Base-by-base conservation (phyloP, 2,329 filamentous ascomycete genomes). In the Atkinsonella hypoxylon region DNA sequence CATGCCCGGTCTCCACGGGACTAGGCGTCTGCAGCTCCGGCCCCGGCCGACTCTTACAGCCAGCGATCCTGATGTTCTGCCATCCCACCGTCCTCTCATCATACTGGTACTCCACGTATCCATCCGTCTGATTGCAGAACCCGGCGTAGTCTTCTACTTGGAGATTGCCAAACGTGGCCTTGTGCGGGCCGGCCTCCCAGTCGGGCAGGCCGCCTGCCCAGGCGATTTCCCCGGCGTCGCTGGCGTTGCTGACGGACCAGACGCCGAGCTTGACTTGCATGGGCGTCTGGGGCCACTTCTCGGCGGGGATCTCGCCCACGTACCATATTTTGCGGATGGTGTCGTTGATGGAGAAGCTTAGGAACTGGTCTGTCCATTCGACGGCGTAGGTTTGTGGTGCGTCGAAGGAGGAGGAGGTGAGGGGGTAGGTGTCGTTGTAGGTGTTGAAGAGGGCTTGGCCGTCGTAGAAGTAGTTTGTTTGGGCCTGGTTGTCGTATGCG, bases 391-490 rank as follows among this genome's bases (percentile, higher is more conserved):
- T 85, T 69, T 86, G 81, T 58, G 72, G 75, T 26, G 59, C 59
- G 47, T 63, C 51, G 44, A 70, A 66, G 10, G 62, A 56, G 48
- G 70, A 66, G 48, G 64, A 64, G 43, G 58, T 49, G 44, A 82
- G 67, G 26, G 65, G 58, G 61, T 77, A 70, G 40, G 67, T 76
- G 45, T 72, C 69, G 57, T 76, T 72, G 59, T 72, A 76, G 38
- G 68, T 69, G 45, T 72, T 72, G 30, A 69, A 75, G 54, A 80
- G 70, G 41, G 77, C 78, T 62, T 62, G 53, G 51, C 82, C 83
- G 69, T 87, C 83, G 64, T 81, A 80, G 62, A 85, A 86, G 70
- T 90, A 95, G 70, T 94, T 94, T 57, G 78, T 82, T 64, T 91
- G 86, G 2, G 87, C 86, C 59, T 88, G 72, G 18, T 71, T 69